Evolutionary conservation across 1,284 basidiomycete genomes (phyloP).

Genomic region (Sporisorium exsertum): DNA sequence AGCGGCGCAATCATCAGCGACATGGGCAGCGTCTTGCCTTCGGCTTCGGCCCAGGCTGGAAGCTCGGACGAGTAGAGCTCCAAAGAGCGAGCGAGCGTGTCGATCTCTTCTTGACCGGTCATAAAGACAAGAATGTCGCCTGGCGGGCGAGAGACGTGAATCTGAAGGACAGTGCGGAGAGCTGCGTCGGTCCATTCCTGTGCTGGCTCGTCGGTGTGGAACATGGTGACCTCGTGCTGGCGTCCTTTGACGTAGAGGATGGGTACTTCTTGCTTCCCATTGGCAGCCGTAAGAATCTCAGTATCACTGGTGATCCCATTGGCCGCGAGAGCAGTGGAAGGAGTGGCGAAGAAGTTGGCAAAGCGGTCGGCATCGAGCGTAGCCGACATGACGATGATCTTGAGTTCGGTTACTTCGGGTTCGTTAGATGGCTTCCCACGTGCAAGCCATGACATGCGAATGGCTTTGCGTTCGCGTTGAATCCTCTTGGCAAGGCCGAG

Average conservation of each 20-base stretch:
- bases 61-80: conserved; percentile 54
- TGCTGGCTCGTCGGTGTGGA: conserved; percentile 78
- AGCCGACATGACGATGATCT: conserved; percentile 96
- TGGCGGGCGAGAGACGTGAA: conserved; percentile 81
- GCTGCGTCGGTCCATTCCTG: conserved; percentile 90
- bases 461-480: conserved; percentile 72
- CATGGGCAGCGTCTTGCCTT: conserved; percentile 38
- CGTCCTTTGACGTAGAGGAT: conserved; percentile 91
- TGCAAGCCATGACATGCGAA: conserved; percentile 66
- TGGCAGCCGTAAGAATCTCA: conserved; percentile 6
- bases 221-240: conserved; percentile 81
- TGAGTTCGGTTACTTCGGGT: conserved; percentile 73
- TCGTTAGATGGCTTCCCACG: conserved; percentile 62
- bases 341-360: conserved; percentile 81
- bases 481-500: conserved; percentile 83
- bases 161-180: conserved; percentile 87
- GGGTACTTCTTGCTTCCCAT: conserved; percentile 73
- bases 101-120: conserved; percentile 97
- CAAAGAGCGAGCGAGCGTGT: conserved; percentile 75
- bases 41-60: conserved; percentile 52
- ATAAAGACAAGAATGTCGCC: conserved; percentile 95
- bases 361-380: conserved; percentile 96
- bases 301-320: background rate
- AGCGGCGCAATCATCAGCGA: conserved; percentile 60
- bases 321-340: conserved; percentile 28